Conservation (phyloP, 1,284 basidiomycete genomes). For the Microbotryum scabiosae region DNA sequence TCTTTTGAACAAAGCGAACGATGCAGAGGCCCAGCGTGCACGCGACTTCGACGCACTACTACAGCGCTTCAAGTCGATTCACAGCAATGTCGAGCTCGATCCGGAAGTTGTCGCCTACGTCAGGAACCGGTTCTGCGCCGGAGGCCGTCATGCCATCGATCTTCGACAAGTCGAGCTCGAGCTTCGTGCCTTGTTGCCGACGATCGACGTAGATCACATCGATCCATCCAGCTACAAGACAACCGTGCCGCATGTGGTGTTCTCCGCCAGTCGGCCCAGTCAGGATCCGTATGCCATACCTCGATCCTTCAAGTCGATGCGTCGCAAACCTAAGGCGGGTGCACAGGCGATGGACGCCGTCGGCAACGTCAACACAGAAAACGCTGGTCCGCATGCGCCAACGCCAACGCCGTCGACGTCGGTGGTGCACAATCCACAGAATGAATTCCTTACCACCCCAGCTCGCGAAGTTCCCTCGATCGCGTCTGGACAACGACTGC, state of each 20-base stretch:
- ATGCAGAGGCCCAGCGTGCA: conserved; percentile 43
- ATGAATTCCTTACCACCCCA: conserved; percentile 14
- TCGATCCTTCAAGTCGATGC: not conserved
- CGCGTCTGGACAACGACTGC: conserved; percentile 8
- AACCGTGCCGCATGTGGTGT: conserved; percentile 6
- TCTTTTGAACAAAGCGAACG: conserved; percentile 42
- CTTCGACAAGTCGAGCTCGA: conserved; percentile 18
- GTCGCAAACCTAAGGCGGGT: too few relatives aligned
- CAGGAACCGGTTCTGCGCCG: conserved; percentile 15
- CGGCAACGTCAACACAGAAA: too few relatives aligned
- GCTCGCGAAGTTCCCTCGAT: conserved; percentile 7
- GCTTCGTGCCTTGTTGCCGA: conserved; percentile 16
- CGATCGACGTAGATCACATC: not conserved
- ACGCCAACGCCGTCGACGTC: not conserved
- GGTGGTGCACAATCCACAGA: not conserved
- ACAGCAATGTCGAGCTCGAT: conserved; percentile 7
- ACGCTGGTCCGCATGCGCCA: too few relatives aligned
- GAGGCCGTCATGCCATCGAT: conserved; percentile 9
- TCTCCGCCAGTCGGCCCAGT: conserved; percentile 2
- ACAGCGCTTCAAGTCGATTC: conserved; percentile 48
- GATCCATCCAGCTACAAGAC: not conserved
- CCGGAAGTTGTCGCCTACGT: conserved; percentile 12
- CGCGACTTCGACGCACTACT: conserved; percentile 57
- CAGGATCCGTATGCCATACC: conserved; percentile 18
- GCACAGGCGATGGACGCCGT: too few relatives aligned